Percentiles rank a stretch among this genome's conserved stretches.
These are phyloP conservation scores for Yamadazyma kanchanaburiensis DNA, from an alignment of 1,139 yeast genomes.

Conservation along the genomic window DNA sequence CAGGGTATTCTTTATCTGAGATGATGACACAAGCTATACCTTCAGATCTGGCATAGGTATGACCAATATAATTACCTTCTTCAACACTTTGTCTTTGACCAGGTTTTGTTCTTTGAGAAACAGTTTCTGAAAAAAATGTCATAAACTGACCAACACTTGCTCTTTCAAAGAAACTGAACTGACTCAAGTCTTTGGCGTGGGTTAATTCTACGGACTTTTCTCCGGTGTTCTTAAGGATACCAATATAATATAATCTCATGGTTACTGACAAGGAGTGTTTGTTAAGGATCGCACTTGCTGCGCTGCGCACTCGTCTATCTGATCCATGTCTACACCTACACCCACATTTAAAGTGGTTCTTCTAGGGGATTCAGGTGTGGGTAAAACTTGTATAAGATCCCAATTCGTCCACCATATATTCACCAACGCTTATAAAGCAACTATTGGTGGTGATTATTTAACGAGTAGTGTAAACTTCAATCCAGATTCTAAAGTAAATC, in stretches of 20 bases:
- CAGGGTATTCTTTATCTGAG: slow-evolving; percentile 94
- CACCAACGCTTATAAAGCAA: slow-evolving; percentile 57
- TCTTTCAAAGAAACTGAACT: slow-evolving; percentile 86
- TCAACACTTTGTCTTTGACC: slow-evolving; percentile 95
- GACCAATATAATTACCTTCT: slow-evolving; percentile 89
- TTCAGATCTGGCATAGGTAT: slow-evolving; percentile 85
- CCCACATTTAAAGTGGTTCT: slow-evolving; percentile 46
- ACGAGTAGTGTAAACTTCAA: slow-evolving; percentile 36
- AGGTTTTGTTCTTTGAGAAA: slow-evolving; percentile 78
- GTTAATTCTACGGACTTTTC: slow-evolving; percentile 73
- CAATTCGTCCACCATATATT: slow-evolving; percentile 59
- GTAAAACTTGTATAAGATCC: slow-evolving; percentile 58
- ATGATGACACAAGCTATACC: slow-evolving; percentile 93
- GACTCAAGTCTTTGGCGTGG: slow-evolving; percentile 76
- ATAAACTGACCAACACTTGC: slow-evolving; percentile 79
- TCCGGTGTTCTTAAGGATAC: slow-evolving; percentile 66
- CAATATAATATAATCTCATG: slow-evolving; percentile 91
- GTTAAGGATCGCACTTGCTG: too few relatives aligned
- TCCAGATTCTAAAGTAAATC: slow-evolving; percentile 17
- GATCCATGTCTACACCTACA: too few relatives aligned
- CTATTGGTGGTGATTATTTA: slow-evolving; percentile 61
- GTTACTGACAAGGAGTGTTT: not conserved
- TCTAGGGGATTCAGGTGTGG: slow-evolving; percentile 61
- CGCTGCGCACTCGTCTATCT: too few relatives aligned
- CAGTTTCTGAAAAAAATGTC: slow-evolving; percentile 91